A percentile compares a stretch with the other conserved stretches of the same genome.
phyloP scores from a whole-genome alignment of 352 stramenopile species.

The Saprolegnia diclina region DNA sequence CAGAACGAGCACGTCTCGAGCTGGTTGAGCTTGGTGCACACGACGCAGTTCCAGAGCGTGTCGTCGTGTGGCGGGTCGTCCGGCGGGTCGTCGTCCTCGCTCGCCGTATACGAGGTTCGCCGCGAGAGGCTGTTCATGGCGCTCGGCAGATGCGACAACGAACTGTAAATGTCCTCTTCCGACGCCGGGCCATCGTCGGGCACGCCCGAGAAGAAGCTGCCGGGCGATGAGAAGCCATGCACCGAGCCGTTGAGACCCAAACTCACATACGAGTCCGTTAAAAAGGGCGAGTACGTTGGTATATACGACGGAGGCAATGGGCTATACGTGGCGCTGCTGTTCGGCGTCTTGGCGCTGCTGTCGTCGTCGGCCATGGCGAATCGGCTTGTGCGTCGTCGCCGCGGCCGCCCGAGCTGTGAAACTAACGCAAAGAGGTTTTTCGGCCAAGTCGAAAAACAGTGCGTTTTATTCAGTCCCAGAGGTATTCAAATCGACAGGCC shows the following conservation, averaged over 20 bases:
- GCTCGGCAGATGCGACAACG: conserved; percentile 25
- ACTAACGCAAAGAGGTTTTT: neutral
- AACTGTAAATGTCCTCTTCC: conserved; percentile 25
- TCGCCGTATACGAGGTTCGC: neutral
- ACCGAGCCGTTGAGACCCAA: conserved; percentile 13
- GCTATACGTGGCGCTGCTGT: neutral
- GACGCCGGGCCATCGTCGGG: conserved; percentile 8
- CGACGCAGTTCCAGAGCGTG: conserved; percentile 23
- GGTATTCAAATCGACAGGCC: neutral
- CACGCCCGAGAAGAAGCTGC: conserved; percentile 24
- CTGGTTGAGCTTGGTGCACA: conserved; percentile 26
- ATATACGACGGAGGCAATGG: conserved; percentile 15
- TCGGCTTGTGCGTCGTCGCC: neutral
- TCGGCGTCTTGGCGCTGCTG: neutral
- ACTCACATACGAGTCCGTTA: conserved; percentile 26
- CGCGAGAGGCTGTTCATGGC: neutral
- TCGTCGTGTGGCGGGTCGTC: neutral
- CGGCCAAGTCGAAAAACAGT: neutral
- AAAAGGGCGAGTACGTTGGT: conserved; percentile 23
- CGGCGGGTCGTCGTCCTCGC: conserved; percentile 1
- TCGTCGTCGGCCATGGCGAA: neutral
- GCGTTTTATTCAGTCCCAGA: neutral
- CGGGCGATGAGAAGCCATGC: conserved; percentile 16
- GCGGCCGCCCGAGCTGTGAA: neutral
- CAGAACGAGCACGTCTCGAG: conserved; percentile 23